These are phyloP conservation scores for Dorcoceras hygrometricum DNA, from an alignment of 257 asterid species.

Conservation along the genomic window DNA sequence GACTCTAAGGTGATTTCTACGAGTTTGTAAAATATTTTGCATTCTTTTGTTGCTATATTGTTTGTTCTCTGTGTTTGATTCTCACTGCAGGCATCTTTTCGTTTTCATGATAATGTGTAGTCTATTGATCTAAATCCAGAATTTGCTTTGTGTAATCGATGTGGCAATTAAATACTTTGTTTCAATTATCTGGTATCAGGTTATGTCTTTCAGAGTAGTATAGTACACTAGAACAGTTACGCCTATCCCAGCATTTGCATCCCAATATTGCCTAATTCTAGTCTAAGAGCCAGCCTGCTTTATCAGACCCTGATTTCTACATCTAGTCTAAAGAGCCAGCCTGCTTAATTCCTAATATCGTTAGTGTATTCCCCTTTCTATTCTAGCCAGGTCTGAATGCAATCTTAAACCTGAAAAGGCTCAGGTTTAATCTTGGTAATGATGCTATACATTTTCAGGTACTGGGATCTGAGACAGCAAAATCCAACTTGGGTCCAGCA, in stretches of 20 bases:
- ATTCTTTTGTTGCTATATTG: constrained; percentile 12
- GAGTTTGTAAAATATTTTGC: neutral
- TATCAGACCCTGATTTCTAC: neutral
- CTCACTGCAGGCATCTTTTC: constrained; percentile 1
- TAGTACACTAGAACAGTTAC: neutral
- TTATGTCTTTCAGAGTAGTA: constrained; percentile 15
- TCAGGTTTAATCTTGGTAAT: constrained; percentile 15
- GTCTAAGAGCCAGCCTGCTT: neutral
- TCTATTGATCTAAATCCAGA: constrained; percentile 2
- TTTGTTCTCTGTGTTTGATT: neutral
- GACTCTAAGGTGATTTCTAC: constrained; percentile 65
- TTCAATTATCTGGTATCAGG: neutral
- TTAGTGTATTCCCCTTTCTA: constrained; percentile 15
- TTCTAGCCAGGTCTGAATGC: neutral
- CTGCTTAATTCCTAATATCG: neutral
- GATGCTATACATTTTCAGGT: constrained; percentile 46
- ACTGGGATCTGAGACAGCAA: constrained; percentile 94
- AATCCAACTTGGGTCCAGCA: constrained; percentile 86
- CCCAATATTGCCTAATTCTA: constrained; percentile 15
- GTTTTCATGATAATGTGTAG: neutral
- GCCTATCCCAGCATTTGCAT: constrained; percentile 1
- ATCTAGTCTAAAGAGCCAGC: no score
- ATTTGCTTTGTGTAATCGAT: neutral
- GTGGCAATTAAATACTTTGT: neutral
- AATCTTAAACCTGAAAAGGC: constrained; percentile 2